Base-by-base conservation (phyloP, 495 filamentous ascomycete species). In the Hyaloscypha hepaticicola region DNA sequence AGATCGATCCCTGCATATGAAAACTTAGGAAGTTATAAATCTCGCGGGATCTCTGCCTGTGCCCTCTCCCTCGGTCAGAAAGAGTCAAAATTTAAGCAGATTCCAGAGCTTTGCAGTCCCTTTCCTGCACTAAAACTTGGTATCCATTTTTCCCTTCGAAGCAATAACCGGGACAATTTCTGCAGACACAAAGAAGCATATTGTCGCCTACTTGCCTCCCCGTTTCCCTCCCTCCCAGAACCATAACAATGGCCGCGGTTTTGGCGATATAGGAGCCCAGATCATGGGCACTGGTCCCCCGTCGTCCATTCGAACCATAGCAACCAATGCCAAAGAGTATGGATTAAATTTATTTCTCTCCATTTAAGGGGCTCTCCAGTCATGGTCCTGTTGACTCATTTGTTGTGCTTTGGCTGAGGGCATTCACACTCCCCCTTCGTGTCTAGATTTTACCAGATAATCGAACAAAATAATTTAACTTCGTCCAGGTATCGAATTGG, bases 161-260 rank as follows among this genome's bases (percentile, higher is more conserved):
- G 66, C 66, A 61, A 60, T 69, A 14, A 48, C 61, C 8, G 67
- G 64, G 19, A 58, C 26, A 52, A 57, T 60, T 45, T 62, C 58
- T 38, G 65, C 65, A 16, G 56, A 56, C 12, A 57, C 26, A 14
- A 58, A 55, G n/a, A 28, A 55, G 11, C 53, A 65, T 26, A 22
- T 22, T 28, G 24, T 67, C 16, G 28, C 57, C 11, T 11, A 28
- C 24, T 41, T 58, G 28, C 28, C 73, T 22, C 66, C 67, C 2
- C 51, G 67, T 25, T 64, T 73, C 27, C 29, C 56, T 9, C 8
- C 66, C 26, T 62, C 66, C 6, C 60, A 71, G 21, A 66, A 73
- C 64, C 73, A 73, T 55, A 72, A 75, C 53, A 75, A 73, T 57
- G 66, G 58, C 24, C 69, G 69, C 58, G 73, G 73, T 28, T 64